Base-by-base conservation (phyloP, 768 basidiomycete species). In the Hericium erinaceus region DNA sequence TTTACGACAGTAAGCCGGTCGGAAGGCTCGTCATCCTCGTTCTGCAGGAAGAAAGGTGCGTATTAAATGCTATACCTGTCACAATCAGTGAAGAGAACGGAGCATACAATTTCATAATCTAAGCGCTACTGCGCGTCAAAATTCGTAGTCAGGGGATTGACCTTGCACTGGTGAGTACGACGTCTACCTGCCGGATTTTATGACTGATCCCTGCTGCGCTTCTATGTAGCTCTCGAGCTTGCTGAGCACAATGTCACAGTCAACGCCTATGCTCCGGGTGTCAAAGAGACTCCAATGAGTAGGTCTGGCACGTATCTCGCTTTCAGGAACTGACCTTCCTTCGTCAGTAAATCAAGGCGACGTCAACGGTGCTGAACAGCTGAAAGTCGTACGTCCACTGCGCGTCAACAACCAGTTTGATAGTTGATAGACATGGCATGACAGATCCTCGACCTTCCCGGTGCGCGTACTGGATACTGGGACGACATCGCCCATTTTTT, bases 211-310 rank as follows among this genome's bases (percentile, higher is more conserved):
- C 15, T 18, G 3, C 20, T 15, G 26, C 7, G 18, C 7, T 13
- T 13, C n/a, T 28, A 4, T 40, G 0, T 41, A 66, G 66, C 66
- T 18, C 6, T 10, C 9, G 60, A 57, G 37, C 53, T 66, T 22
- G 61, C 54, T 16, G 44, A 52, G n/a, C 41, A 59, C 40, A 58
- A 60, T 22, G 61, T 67, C 50, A 66, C 66, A 0, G 66, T 66
- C 12, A 67, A 67, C 37, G 58, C 64, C 3, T 67, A 65, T 39
- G 60, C 65, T 9, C 60, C 66, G 18, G 66, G 65, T 2, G 55
- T 51, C 48, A 52, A 62, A 2, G 58, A 61, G 28, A 58, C 64
- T 13, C 28, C 41, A 8, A 53, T 63, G 55, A 22, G 65, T 66
- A 48, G 49, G 63, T 53, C 11, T 20, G 16, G 10, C 13, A 5